These are phyloP conservation scores for Penstemon newberryi DNA, from an alignment of 257 asterid species.

Conservation along the genomic window DNA sequence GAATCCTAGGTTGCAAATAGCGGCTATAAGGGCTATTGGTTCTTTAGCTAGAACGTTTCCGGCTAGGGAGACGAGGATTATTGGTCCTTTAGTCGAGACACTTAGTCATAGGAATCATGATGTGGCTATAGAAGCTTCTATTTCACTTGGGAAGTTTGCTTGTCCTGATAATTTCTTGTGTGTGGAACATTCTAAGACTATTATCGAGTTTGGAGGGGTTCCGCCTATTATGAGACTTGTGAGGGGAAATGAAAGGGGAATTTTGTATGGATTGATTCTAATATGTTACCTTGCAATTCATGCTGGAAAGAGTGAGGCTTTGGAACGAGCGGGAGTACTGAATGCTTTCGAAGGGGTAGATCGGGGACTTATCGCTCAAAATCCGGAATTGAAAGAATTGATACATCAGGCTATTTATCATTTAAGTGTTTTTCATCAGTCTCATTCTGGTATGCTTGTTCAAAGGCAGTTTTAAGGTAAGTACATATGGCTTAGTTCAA, in stretches of 20 bases:
- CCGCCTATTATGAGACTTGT: conserved; percentile 49
- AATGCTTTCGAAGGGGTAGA: conserved; percentile 61
- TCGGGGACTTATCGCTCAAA: conserved; percentile 44
- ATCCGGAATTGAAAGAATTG: conserved; percentile 58
- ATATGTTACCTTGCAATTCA: conserved; percentile 66
- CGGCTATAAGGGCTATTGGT: conserved; percentile 63
- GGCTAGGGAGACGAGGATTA: conserved; percentile 64
- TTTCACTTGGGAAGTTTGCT: conserved; percentile 63
- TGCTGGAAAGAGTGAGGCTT: conserved; percentile 59
- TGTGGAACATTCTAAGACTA: conserved; percentile 59
- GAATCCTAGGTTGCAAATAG: conserved; percentile 36
- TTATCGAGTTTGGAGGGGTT: conserved; percentile 60
- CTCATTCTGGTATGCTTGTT: conserved; percentile 57
- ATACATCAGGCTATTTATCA: conserved; percentile 48
- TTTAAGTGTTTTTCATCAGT: conserved; percentile 60
- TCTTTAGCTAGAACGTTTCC: conserved; percentile 73
- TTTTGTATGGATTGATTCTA: conserved; percentile 50
- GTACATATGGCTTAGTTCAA: not conserved
- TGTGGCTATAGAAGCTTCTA: conserved; percentile 64
- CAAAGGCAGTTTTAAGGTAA: conserved; percentile 41
- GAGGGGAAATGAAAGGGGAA: conserved; percentile 55
- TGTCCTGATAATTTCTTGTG: conserved; percentile 57
- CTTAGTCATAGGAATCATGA: conserved; percentile 52
- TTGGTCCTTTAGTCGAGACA: conserved; percentile 48
- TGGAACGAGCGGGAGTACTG: conserved; percentile 59